Base-by-base conservation (phyloP, 2,329 filamentous ascomycete species). In the Stagonosporopsis rhizophila region DNA sequence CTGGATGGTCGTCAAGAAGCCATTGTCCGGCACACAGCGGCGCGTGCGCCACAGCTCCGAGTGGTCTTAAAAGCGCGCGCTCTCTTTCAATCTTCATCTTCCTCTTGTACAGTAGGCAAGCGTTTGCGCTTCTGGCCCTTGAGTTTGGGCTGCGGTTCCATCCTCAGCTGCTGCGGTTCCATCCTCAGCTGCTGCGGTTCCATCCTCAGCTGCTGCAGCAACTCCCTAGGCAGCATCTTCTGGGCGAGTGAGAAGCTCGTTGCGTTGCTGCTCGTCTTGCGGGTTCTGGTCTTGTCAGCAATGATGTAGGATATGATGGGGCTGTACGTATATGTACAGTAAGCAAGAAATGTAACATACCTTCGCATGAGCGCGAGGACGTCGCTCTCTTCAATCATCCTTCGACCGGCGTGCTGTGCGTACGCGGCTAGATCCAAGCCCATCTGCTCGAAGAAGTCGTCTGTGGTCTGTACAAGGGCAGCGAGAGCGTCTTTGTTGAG, bases 1-100 rank as follows among this genome's bases (percentile, higher is more conserved):
- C 72, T 96, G 89, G 85, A 93, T 98, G 90, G 87, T 99, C 34
- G 81, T 96, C 59, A 92, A 90, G 76, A 96, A 94, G 78, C 92
- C 92, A 14, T 83, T 91, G 9, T 87, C 88, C 23, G 87, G 91
- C 66, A 81, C 90, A 44, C 78, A 88, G 49, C 86, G 88, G 60
- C 87, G 91, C 61, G 87, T 96, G 56, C 86, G 90, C 53, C 86
- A 91, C 76, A 92, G 88, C 72, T 88, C 85, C 71, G 85, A 88
- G 59, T 92, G 90, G 89, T 91, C 83, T 74, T 70, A 61, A 66
- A 22, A 27, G 37, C 20, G 7, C 14, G 2, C 8, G 15, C 14
- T 35, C 12, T 75, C 15, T 30, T 60, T 78, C 76, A 64, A 78
- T 58, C 80, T 41, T 82, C 78, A 41, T 82, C 78, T 52, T 76